Evolutionary conservation across 352 stramenopile genomes (phyloP), one percentile per base, ranked within the genome.

Genomic region (Pythium phragmiticola): DNA sequence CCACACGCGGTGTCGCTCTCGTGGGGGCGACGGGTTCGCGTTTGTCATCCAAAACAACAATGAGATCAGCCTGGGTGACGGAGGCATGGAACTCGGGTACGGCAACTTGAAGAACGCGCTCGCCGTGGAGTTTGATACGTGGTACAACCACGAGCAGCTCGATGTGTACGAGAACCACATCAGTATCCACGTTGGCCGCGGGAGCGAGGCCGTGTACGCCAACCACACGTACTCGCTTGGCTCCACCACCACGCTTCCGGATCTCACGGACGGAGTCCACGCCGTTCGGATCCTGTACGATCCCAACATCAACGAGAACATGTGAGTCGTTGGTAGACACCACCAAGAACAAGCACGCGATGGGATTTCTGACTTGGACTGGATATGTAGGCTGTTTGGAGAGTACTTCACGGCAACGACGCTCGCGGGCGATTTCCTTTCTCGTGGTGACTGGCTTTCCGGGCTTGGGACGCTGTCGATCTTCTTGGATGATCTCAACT

Each of bases 121-220:
- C 2, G 92, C 75, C 4, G 64, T 98, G 16, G 93, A 98, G 65
- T 97, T 98, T 56, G 92, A 98, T 68, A 98, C 90, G 12, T 97
- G 84, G 78, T 96, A 88, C 74, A 98, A 98, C 69, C 65, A 75
- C 7, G 89, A 98, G 34, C 73, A 90, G 54, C 53, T 82, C 14
- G 93, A 98, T 48, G 74, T 73, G 28, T 98, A 94, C 69, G 88
- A 97, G 69, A 98, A 98, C 68, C 94, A 98, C 73, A 75, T 98
- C 23, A 90, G 82, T 60, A 78, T 98, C 6, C 88, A 96, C 37
- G 76, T 86, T 17, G 76, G 78, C 39, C 78, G 74, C 8, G 70
- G 65, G 14, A 60, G 54, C 17, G 47, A 55, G 6, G 36, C 60
- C 17, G 72, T 89, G 17, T 80, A 75, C n/a, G 74, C 84, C 7